These are phyloP conservation scores for Daldinia decipiens DNA, from an alignment of 495 filamentous ascomycete species.

Conservation along the genomic window DNA sequence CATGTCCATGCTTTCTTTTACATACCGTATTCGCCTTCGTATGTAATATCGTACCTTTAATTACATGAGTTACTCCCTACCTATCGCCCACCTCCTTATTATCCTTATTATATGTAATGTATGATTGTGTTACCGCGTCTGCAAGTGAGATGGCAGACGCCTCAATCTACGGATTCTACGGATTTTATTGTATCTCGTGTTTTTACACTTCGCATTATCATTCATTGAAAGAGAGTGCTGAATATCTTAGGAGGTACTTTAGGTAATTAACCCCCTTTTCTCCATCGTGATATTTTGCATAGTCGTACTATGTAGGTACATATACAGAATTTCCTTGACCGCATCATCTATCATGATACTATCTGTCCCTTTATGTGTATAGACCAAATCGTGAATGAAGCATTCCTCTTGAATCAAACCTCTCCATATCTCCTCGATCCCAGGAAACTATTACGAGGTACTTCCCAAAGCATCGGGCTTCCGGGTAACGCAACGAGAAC, in stretches of 20 bases:
- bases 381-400: conserved; percentile 1
- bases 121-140: conserved; percentile 18
- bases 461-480: conserved; percentile 40
- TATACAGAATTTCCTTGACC: neutral
- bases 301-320: too few species aligned
- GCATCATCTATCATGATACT: conserved; percentile 14
- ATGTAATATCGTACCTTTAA: conserved; percentile 34
- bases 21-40: conserved; percentile 17
- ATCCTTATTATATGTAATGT: conserved; percentile 26
- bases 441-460: conserved; percentile 25
- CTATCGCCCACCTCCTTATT: conserved; percentile 28
- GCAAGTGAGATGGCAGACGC: conserved; percentile 26
- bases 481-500: conserved; percentile 25
- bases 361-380: neutral
- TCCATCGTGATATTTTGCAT: conserved; percentile 14
- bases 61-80: conserved; percentile 24
- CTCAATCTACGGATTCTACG: conserved; percentile 1
- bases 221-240: conserved; percentile 36
- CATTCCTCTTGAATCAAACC: neutral
- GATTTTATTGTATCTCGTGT: neutral
- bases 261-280: conserved; percentile 27
- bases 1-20: conserved; percentile 1
- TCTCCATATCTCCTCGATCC: conserved; percentile 13
- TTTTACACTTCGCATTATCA: conserved; percentile 59
- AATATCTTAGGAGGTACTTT: neutral